phyloP scores from a whole-genome alignment of 78 protist species.

The Dictyostelium discoideum region dicty_2.7 NC_007091.3:1147501-1148000 shows the following conservation, averaged over 20 bases:
- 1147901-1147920: constrained; percentile 3
- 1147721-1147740: not conserved
- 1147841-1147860: not conserved
- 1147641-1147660: not conserved
- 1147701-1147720: too few relatives aligned
- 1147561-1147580: not conserved
- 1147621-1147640: too few relatives aligned
- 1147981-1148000: not conserved
- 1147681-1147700: too few relatives aligned
- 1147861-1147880: not conserved
- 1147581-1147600: not conserved
- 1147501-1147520: too few relatives aligned
- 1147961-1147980: too few relatives aligned
- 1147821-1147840: not conserved
- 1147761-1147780: not conserved
- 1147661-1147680: too few relatives aligned
- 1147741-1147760: not conserved
- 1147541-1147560: not conserved
- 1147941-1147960: not conserved
- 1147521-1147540: too few relatives aligned
- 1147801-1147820: not conserved
- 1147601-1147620: too few relatives aligned
- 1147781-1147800: not conserved
- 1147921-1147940: not conserved
- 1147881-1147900: constrained; percentile 1